Percentiles rank a stretch among this genome's conserved stretches.
These are phyloP conservation scores for Neophaeococcomyces mojaviensis DNA, from an alignment of 2,329 filamentous ascomycete species.

Conservation along the genomic window DNA sequence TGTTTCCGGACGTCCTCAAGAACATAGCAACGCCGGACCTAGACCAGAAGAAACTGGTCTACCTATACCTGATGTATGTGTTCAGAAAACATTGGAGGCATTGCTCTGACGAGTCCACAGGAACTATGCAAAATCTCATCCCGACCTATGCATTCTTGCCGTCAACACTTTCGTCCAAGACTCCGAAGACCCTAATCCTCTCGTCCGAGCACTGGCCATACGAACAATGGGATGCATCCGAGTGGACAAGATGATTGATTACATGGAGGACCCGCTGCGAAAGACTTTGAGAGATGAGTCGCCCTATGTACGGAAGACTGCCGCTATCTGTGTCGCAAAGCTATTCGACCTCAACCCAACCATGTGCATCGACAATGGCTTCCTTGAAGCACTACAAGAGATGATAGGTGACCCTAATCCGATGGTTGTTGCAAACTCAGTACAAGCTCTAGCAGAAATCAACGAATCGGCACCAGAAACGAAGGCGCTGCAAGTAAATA, in stretches of 20 bases:
- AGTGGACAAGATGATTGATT: conserved; percentile 99
- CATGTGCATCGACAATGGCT: conserved; percentile 94
- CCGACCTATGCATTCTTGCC: conserved; percentile 94
- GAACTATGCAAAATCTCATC: conserved; percentile 99
- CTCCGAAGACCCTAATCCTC: conserved; percentile 93
- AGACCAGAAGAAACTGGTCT: conserved; percentile 99
- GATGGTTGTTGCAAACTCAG: conserved; percentile 97
- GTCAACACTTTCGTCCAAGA: conserved; percentile 99
- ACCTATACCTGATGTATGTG: conserved; percentile 90
- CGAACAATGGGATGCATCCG: conserved; percentile 97
- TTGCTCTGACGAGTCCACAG: conserved; percentile 40
- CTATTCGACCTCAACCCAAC: conserved; percentile 88
- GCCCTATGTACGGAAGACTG: conserved; percentile 96
- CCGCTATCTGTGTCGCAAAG: conserved; percentile 95
- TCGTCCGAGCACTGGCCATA: conserved; percentile 90
- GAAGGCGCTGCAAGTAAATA: conserved; percentile 72
- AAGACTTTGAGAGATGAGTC: conserved; percentile 97
- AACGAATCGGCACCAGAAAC: conserved; percentile 85
- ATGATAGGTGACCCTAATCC: conserved; percentile 95
- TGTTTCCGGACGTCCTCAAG: conserved; percentile 97
- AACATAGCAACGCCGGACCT: conserved; percentile 93
- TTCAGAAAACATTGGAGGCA: background rate
- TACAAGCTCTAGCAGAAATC: conserved; percentile 89
- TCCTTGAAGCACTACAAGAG: conserved; percentile 87
- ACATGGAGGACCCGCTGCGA: conserved; percentile 95